phyloP scores from a whole-genome alignment of 2,329 filamentous ascomycete genomes.

The Atkinsonella texensis region DNA sequence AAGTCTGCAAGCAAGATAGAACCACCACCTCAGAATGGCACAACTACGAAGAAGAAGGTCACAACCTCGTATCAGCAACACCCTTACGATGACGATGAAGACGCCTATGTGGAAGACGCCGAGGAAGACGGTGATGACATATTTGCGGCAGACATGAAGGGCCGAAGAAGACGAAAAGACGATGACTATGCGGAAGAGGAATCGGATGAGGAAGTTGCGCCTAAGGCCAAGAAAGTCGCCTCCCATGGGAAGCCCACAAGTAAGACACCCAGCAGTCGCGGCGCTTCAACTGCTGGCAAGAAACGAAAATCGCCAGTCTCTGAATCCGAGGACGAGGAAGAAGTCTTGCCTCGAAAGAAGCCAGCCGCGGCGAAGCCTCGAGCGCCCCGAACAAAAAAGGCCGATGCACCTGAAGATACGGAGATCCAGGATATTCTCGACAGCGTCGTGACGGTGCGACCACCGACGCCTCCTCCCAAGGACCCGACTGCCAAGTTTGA shows the following conservation, averaged over 20 bases:
- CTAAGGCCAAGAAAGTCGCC: slow-evolving; percentile 47
- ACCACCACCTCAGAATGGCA: slow-evolving; percentile 17
- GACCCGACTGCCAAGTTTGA: slow-evolving; percentile 66
- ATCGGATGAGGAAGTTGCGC: slow-evolving; percentile 56
- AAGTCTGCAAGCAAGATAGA: slow-evolving; percentile 20
- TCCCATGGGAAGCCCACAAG: slow-evolving; percentile 25
- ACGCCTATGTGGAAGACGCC: slow-evolving; percentile 53
- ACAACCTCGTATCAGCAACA: slow-evolving; percentile 29
- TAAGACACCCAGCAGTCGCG: slow-evolving; percentile 18
- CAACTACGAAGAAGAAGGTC: slow-evolving; percentile 28
- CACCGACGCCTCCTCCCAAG: slow-evolving; percentile 72
- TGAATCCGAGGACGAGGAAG: slow-evolving; percentile 45
- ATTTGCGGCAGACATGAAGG: slow-evolving; percentile 60
- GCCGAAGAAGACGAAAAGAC: slow-evolving; percentile 52
- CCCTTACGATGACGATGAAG: slow-evolving; percentile 33
- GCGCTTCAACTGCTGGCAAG: slow-evolving; percentile 24
- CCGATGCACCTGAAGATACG: slow-evolving; percentile 52
- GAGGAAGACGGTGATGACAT: slow-evolving; percentile 69
- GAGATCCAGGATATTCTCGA: slow-evolving; percentile 73
- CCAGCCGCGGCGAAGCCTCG: slow-evolving; percentile 45
- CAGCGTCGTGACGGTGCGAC: slow-evolving; percentile 68
- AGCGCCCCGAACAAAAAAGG: slow-evolving; percentile 51
- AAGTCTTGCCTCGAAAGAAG: slow-evolving; percentile 45
- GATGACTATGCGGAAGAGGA: slow-evolving; percentile 67
- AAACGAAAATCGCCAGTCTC: slow-evolving; percentile 47